These are phyloP conservation scores for Xylariales sp. DNA, from an alignment of 2,329 filamentous ascomycete genomes.

Conservation along the genomic window DNA sequence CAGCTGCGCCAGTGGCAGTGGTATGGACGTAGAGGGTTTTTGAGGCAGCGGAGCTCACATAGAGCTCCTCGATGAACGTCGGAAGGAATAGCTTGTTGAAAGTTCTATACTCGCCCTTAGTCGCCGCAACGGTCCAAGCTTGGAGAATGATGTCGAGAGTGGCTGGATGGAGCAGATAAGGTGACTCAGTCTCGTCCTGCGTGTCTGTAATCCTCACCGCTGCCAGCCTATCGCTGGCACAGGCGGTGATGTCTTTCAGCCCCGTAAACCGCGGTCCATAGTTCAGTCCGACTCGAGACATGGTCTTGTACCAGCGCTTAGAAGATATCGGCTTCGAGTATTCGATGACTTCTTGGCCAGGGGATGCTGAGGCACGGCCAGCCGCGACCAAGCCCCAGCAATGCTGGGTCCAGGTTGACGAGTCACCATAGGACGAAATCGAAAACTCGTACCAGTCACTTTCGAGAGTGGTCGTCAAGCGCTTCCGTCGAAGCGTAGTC, in stretches of 20 bases:
- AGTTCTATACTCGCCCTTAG: neutral
- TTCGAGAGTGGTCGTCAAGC: neutral
- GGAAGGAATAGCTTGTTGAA: neutral
- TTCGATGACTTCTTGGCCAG: neutral
- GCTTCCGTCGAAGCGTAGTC: neutral
- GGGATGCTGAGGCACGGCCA: neutral
- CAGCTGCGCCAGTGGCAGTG: neutral
- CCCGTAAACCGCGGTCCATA: neutral
- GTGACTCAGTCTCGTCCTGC: neutral
- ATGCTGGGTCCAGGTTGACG: neutral
- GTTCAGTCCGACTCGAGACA: neutral
- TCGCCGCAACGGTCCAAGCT: neutral
- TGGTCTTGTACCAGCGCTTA: neutral
- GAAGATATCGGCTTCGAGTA: neutral
- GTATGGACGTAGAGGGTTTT: neutral
- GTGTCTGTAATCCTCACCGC: neutral
- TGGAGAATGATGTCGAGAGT: neutral
- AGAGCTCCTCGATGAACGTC: neutral
- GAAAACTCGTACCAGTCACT: neutral
- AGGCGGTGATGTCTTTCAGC: neutral
- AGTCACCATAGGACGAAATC: neutral
- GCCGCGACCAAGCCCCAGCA: neutral
- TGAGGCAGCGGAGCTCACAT: neutral
- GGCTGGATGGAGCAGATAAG: neutral
- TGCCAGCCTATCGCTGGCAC: neutral